Evolutionary conservation across 805 yeast species (phyloP).

Genomic region (Komagataella populi): DNA sequence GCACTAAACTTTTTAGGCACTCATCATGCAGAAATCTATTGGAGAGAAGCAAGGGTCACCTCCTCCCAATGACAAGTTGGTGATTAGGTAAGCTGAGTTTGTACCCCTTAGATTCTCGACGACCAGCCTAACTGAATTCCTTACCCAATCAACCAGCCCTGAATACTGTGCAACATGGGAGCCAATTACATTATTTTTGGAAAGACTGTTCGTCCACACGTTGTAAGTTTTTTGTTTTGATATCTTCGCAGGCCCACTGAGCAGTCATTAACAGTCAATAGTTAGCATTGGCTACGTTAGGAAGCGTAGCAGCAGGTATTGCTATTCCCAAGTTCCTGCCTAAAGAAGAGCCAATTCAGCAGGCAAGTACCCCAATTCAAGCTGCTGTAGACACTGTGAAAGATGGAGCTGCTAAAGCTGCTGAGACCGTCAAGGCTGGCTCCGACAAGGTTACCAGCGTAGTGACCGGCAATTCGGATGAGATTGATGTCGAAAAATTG

Average conservation of each 20-base stretch:
- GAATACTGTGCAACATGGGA: constrained; percentile 39
- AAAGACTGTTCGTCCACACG: constrained; percentile 70
- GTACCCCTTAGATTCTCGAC: not conserved
- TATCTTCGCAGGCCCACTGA: not conserved
- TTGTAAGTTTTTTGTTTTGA: constrained; percentile 23
- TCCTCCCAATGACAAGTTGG: not conserved
- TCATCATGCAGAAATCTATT: constrained; percentile 45
- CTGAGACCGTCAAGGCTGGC: not conserved
- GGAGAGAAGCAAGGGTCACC: constrained; percentile 26
- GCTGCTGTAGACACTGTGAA: not conserved
- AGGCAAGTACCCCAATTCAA: not conserved
- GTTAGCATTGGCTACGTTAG: constrained; percentile 74
- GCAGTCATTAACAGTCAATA: constrained; percentile 5
- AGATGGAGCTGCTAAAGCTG: constrained; percentile 1
- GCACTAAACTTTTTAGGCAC: constrained; percentile 32
- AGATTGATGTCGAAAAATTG: constrained; percentile 1
- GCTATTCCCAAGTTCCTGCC: constrained; percentile 27
- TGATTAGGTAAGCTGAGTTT: not conserved
- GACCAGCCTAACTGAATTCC: not conserved
- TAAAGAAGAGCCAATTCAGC: not conserved
- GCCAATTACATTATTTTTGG: constrained; percentile 79
- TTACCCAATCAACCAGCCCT: not conserved
- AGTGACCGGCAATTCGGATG: not conserved
- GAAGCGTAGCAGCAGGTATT: constrained; percentile 44
- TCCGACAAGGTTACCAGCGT: not conserved